Base-by-base conservation (phyloP, 129 eudicot species). In the Silybum marianum region DNA sequence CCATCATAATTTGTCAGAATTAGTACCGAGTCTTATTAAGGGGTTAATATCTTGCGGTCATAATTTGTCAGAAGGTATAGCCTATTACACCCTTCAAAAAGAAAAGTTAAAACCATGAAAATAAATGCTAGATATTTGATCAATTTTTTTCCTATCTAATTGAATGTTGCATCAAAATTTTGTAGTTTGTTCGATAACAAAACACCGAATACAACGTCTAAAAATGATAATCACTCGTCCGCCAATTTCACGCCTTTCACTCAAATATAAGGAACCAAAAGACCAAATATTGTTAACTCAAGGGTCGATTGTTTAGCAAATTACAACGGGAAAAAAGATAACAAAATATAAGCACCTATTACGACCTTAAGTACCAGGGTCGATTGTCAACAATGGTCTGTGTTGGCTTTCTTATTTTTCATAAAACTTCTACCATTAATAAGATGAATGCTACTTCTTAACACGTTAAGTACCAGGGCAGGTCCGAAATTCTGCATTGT, bases 381-480 rank as follows among this genome's bases (percentile, higher is more conserved):
- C n/a, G 36, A 68, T 39, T 6, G 67, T 62, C 69, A 9, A 62
- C 24, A 10, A 13, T 65, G 69, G 67, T 42, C 21, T 8, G 16
- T 48, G 60, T 58, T 58, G 69, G 80, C 22, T 4, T 4, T 34
- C 46, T 67, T 74, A 75, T 82, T 65, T 9, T 73, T 65, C 16
- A 46, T 16, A 21, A 80, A 80, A 18, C 69, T 75, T 9, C 6
- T 82, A 75, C 25, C 65, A 75, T 36, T 46, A 82, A 25, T 46
- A 75, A 23, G 19, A 75, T n/a, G n/a, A n/a, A n/a, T 75, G 14
- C 30, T 72, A 81, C 4, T 23, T 74, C 13, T 34, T 74, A n/a
- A 32, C 6, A 44, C 75, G 42, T 42, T 30, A 69, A 19, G 67
- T 69, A 78, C 39, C 48, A 54, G 26, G 13, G 69, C 79, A 75